Conservation (phyloP, 345 rosid species). For the Gossypium raimondii region DNA sequence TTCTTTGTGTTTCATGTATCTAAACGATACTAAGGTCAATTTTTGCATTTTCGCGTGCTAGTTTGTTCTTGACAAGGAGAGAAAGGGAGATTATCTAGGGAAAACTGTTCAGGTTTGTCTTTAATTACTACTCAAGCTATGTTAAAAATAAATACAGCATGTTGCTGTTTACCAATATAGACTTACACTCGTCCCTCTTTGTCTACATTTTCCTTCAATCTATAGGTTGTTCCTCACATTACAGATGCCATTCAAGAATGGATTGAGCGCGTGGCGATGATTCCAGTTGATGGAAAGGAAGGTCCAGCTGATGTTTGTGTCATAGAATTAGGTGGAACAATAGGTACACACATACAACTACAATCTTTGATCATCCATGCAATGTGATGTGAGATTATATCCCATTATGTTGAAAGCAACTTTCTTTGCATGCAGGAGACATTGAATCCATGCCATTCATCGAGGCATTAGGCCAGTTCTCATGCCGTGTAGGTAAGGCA, state of each 20-base stretch:
- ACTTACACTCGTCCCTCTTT: background rate
- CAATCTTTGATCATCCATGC: background rate
- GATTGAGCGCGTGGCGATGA: slow-evolving; percentile 80
- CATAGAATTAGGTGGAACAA: slow-evolving; percentile 97
- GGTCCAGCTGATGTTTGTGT: slow-evolving; percentile 96
- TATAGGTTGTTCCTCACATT: slow-evolving; percentile 92
- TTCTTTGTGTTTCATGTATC: background rate
- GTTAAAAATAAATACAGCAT: background rate
- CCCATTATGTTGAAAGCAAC: slow-evolving; percentile 8
- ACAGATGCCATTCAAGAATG: slow-evolving; percentile 96
- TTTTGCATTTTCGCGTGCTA: slow-evolving; percentile 23
- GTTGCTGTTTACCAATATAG: background rate
- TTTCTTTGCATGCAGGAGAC: slow-evolving; percentile 60
- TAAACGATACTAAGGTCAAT: background rate
- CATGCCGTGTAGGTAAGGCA: slow-evolving; percentile 79
- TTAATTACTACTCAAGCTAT: background rate
- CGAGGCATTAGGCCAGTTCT: slow-evolving; percentile 94
- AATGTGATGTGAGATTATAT: slow-evolving; percentile 1
- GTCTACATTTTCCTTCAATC: slow-evolving; percentile 12
- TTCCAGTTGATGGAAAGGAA: slow-evolving; percentile 83
- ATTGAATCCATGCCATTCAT: slow-evolving; percentile 97
- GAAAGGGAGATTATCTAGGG: slow-evolving; percentile 94
- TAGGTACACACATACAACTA: slow-evolving; percentile 43
- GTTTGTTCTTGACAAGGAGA: slow-evolving; percentile 86
- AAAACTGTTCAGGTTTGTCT: slow-evolving; percentile 85